phyloP scores from a whole-genome alignment of 441 rosid species.

The Jatropha podagrica region DNA sequence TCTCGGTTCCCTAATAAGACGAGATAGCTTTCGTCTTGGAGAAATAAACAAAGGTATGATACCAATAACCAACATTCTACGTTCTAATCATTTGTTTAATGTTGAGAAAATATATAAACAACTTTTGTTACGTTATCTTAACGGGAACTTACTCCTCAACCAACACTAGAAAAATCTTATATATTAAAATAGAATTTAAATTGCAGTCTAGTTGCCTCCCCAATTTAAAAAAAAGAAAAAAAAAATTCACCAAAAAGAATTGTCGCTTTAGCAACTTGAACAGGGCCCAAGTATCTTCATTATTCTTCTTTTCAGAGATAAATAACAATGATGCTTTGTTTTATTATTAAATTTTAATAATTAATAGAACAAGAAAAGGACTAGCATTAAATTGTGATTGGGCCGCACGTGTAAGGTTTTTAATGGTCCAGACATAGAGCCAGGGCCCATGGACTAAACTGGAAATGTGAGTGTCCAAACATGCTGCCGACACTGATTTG shows the following conservation, averaged over 20 bases:
- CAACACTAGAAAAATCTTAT: constrained; percentile 5
- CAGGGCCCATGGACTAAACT: neutral
- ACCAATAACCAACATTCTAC: constrained; percentile 1
- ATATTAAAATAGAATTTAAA: neutral
- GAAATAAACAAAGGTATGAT: constrained; percentile 6
- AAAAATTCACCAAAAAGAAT: neutral
- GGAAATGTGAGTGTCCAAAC: neutral
- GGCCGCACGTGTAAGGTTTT: constrained; percentile 12
- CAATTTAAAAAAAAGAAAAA: neutral
- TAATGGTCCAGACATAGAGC: neutral
- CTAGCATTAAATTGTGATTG: neutral
- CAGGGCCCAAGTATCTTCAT: neutral
- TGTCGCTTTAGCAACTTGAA: constrained; percentile 4
- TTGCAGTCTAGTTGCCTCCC: neutral
- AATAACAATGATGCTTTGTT: constrained; percentile 2
- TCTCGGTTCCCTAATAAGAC: constrained; percentile 26
- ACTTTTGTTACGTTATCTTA: constrained; percentile 5
- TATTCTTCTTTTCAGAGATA: neutral
- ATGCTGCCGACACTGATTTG: constrained; percentile 12
- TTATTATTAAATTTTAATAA: neutral
- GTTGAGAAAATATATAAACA: constrained; percentile 1
- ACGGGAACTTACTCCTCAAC: neutral
- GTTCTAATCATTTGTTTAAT: constrained; percentile 6
- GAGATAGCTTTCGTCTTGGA: constrained; percentile 5
- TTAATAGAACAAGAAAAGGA: neutral